Evolutionary conservation across 805 yeast species (phyloP).

Genomic region (Candida ascalaphidarum): DNA sequence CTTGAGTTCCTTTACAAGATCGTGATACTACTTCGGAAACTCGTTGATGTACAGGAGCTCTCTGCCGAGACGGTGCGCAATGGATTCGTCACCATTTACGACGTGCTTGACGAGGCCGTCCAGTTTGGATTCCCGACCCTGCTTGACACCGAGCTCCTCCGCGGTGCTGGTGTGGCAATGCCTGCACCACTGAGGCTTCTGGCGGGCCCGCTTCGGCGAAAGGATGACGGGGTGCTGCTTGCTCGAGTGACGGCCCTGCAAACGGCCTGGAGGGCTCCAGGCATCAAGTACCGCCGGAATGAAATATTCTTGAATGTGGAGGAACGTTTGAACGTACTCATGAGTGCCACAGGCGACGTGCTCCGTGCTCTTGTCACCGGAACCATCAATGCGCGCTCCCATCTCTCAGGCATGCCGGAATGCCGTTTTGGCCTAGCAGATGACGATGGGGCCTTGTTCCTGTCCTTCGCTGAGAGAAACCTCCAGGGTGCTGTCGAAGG

Average conservation of each 20-base stretch:
- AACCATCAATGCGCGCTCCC: slow-evolving; percentile 58
- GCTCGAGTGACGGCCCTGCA: slow-evolving; percentile 3
- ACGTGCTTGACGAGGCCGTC: slow-evolving; percentile 64
- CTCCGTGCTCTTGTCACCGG: slow-evolving; percentile 74
- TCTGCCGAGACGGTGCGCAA: slow-evolving; percentile 42
- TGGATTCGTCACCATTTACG: slow-evolving; percentile 65
- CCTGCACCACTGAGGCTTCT: slow-evolving; percentile 11
- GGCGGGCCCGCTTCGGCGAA: neutral
- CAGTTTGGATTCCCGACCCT: slow-evolving; percentile 75
- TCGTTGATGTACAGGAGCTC: too few relatives aligned
- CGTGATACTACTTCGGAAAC: slow-evolving; percentile 38
- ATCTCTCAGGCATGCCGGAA: slow-evolving; percentile 72
- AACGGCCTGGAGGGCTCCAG: slow-evolving; percentile 63
- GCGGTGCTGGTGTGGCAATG: too few relatives aligned
- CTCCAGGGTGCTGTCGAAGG: slow-evolving; percentile 2
- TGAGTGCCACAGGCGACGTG: slow-evolving; percentile 56
- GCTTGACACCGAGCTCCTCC: slow-evolving; percentile 39
- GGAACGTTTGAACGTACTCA: slow-evolving; percentile 66
- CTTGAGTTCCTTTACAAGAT: slow-evolving; percentile 72
- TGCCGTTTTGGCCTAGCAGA: slow-evolving; percentile 78
- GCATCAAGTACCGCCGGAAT: slow-evolving; percentile 71
- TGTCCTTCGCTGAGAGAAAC: slow-evolving; percentile 1
- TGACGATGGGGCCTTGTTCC: slow-evolving; percentile 13
- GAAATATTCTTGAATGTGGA: slow-evolving; percentile 70
- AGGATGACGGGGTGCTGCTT: neutral